Evolutionary conservation across 2,329 filamentous ascomycete genomes (phyloP).

Genomic region (Fusarium subtropicale): DNA sequence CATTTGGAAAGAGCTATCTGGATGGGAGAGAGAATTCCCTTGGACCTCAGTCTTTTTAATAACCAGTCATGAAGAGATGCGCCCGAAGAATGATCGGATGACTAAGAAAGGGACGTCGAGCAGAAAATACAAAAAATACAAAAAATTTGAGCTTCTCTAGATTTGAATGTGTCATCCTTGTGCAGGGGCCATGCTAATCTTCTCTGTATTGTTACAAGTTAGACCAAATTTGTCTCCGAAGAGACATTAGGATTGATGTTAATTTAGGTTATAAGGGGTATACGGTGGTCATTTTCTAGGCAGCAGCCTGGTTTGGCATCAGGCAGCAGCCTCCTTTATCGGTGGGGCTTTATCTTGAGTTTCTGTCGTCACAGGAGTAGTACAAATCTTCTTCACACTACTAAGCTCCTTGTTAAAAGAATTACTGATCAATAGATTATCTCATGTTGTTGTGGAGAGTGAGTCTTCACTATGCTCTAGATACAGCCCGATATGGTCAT

Average conservation of each 20-base stretch:
- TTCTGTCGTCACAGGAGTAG: not conserved
- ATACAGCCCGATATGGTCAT: not conserved
- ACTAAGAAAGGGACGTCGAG: too few species aligned
- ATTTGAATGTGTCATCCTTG: not conserved
- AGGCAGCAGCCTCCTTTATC: not conserved
- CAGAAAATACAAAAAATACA: not conserved
- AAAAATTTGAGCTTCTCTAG: not conserved
- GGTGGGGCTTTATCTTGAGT: not conserved
- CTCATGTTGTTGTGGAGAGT: not conserved
- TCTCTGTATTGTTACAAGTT: not conserved
- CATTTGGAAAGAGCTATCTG: slow-evolving; percentile 78
- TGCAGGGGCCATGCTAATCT: not conserved
- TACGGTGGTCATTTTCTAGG: fast-evolving
- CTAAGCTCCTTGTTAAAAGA: too few species aligned
- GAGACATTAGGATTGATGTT: not conserved
- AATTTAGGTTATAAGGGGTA: not conserved
- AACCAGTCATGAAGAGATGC: not conserved
- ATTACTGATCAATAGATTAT: not conserved
- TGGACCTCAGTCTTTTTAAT: slow-evolving; percentile 58
- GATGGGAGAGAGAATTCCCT: slow-evolving; percentile 74
- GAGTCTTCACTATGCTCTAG: not conserved
- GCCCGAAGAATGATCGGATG: not conserved
- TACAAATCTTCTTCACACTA: not conserved
- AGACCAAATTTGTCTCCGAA: not conserved
- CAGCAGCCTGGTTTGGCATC: not conserved